These are phyloP conservation scores for Nitzschia inconspicua DNA, from an alignment of 108 stramenopile genomes.

Conservation along the genomic window DNA sequence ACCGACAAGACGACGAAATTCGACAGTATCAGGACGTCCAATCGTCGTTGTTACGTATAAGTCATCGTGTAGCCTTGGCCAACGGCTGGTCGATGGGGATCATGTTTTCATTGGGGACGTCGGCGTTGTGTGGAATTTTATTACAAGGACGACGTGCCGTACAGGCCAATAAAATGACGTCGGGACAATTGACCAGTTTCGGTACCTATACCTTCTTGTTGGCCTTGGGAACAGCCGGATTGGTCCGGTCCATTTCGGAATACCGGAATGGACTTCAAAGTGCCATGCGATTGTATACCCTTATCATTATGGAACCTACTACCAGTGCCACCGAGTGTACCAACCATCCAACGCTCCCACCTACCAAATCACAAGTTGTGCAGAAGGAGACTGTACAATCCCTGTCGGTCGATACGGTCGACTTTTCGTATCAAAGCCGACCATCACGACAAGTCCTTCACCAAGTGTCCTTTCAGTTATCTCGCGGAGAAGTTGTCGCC, in stretches of 20 bases:
- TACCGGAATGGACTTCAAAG: constrained; percentile 56
- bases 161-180: constrained; percentile 61
- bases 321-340: neutral
- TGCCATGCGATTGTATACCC: constrained; percentile 48
- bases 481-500: constrained; percentile 81
- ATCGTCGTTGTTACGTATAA: constrained; percentile 45
- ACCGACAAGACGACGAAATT: constrained; percentile 66
- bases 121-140: constrained; percentile 71
- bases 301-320: constrained; percentile 7
- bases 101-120: constrained; percentile 72
- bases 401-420: constrained; percentile 55
- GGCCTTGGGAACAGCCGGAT: constrained; percentile 78
- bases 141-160: constrained; percentile 70
- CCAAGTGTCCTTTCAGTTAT: constrained; percentile 63
- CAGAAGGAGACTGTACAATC: constrained; percentile 37
- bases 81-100: constrained; percentile 83
- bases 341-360: neutral
- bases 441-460: constrained; percentile 51
- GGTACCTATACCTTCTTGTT: constrained; percentile 85
- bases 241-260: constrained; percentile 67
- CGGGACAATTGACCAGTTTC: constrained; percentile 72
- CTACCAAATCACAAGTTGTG: neutral
- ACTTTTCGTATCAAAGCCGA: constrained; percentile 58
- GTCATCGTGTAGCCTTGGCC: constrained; percentile 49
- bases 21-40: constrained; percentile 56